These are phyloP conservation scores for Lachancea waltii DNA, from an alignment of 805 yeast genomes.

Conservation along the genomic window DNA sequence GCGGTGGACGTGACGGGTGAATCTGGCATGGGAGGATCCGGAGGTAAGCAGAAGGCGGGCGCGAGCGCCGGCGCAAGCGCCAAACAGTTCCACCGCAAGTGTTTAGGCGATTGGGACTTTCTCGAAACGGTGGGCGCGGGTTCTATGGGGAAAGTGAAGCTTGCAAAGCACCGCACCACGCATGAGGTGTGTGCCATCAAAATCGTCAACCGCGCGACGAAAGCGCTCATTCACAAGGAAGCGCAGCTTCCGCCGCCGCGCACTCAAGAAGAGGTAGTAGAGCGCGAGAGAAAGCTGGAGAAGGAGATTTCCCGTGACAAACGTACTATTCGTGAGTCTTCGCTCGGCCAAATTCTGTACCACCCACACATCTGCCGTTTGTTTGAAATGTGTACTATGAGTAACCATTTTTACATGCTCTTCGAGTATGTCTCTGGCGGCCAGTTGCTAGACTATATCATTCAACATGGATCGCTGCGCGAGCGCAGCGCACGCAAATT, in stretches of 20 bases:
- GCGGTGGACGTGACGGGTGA: conserved; percentile 19
- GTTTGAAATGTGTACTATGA: conserved; percentile 93
- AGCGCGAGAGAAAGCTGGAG: conserved; percentile 62
- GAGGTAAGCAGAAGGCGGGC: neutral
- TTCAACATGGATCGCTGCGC: conserved; percentile 88
- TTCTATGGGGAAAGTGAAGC: conserved; percentile 96
- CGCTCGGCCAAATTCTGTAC: conserved; percentile 79
- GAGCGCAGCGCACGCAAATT: conserved; percentile 92
- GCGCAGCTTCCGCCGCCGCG: conserved; percentile 60
- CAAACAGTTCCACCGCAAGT: conserved; percentile 64
- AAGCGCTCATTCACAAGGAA: conserved; percentile 65
- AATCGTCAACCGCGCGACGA: conserved; percentile 86
- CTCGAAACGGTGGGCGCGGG: conserved; percentile 96
- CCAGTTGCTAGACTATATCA: conserved; percentile 94
- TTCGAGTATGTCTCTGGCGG: conserved; percentile 97
- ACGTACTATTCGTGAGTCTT: conserved; percentile 92
- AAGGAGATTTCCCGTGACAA: conserved; percentile 86
- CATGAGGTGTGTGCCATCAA: conserved; percentile 85
- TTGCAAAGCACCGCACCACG: conserved; percentile 80
- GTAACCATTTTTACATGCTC: conserved; percentile 92
- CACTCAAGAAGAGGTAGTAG: conserved; percentile 49
- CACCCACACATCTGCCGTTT: conserved; percentile 90
- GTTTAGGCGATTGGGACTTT: conserved; percentile 96
- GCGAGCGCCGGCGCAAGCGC: conserved; percentile 6
- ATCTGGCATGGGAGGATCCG: neutral